A percentile compares a stretch with the other conserved stretches of the same genome.
Conservation (phyloP, 2,329 filamentous ascomycete species). For the Emmonsiellopsis sp. region DNA sequence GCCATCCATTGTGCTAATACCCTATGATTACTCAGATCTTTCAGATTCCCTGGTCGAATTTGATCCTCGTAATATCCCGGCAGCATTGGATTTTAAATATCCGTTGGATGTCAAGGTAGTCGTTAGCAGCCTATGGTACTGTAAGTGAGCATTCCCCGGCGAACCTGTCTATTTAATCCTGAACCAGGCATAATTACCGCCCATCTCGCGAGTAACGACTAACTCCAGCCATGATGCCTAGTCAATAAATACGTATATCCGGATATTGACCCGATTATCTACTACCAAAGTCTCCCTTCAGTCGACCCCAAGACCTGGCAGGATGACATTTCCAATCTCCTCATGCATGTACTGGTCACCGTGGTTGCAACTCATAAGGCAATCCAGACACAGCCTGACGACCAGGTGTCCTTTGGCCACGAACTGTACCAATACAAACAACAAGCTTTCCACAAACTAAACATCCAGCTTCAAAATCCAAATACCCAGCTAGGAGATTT, state of each 20-base stretch:
- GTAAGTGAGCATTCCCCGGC: conserved; percentile 1
- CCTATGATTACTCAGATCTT: neutral
- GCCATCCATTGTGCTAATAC: neutral
- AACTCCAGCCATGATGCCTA: neutral
- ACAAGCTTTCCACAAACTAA: conserved; percentile 5
- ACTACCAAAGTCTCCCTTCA: neutral
- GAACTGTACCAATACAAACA: conserved; percentile 12
- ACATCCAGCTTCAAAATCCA: conserved; percentile 5
- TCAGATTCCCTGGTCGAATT: neutral
- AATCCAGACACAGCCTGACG: conserved; percentile 6
- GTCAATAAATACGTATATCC: conserved; percentile 11
- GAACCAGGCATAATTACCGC: neutral
- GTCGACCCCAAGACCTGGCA: conserved; percentile 11
- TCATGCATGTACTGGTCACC: conserved; percentile 10
- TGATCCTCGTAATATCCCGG: neutral
- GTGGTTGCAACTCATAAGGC: conserved; percentile 11
- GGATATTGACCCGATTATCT: conserved; percentile 12
- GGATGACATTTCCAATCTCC: conserved; percentile 7
- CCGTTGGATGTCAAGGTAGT: conserved; percentile 9
- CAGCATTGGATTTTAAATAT: conserved; percentile 3
- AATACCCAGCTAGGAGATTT: conserved; percentile 7
- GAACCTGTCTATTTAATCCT: neutral
- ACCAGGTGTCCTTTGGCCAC: conserved; percentile 6
- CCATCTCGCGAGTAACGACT: neutral
- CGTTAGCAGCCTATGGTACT: conserved; percentile 12